These are phyloP conservation scores for Candida peoriensis DNA, from an alignment of 805 yeast genomes.

Conservation along the genomic window DNA sequence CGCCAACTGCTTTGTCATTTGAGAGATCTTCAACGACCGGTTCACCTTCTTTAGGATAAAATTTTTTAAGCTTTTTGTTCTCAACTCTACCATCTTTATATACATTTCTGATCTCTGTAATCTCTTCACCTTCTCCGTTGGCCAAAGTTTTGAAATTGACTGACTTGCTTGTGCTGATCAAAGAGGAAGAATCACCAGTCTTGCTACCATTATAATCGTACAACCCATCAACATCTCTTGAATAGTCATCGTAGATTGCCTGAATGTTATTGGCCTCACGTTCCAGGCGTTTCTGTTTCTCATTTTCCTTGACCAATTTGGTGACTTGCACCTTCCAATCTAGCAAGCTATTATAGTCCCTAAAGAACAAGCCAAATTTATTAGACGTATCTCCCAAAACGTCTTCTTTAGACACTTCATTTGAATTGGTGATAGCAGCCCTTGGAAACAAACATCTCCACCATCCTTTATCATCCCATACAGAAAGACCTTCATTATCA, in stretches of 20 bases:
- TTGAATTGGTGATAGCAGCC: constrained; percentile 28
- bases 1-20: constrained; percentile 1
- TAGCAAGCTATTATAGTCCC: constrained; percentile 57
- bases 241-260: constrained; percentile 21
- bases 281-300: constrained; percentile 15
- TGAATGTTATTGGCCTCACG: constrained; percentile 13
- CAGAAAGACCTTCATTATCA: constrained; percentile 59
- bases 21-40: constrained; percentile 26
- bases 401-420: constrained; percentile 49
- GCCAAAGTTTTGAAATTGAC: constrained; percentile 32
- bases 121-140: constrained; percentile 40
- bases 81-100: constrained; percentile 40
- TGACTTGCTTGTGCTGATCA: constrained; percentile 35
- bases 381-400: constrained; percentile 41
- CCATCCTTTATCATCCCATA: constrained; percentile 80
- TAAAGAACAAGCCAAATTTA: constrained; percentile 55
- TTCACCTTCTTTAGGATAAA: constrained; percentile 33
- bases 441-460: constrained; percentile 90
- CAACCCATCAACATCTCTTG: constrained; percentile 20
- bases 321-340: constrained; percentile 62
- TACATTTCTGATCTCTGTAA: constrained; percentile 30
- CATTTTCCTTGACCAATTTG: constrained; percentile 36
- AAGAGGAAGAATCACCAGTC: constrained; percentile 18
- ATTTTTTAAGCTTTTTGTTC: constrained; percentile 32
- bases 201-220: no score